Conservation (phyloP, 2,329 filamentous ascomycete genomes). For the Talaromyces sp. region DNA sequence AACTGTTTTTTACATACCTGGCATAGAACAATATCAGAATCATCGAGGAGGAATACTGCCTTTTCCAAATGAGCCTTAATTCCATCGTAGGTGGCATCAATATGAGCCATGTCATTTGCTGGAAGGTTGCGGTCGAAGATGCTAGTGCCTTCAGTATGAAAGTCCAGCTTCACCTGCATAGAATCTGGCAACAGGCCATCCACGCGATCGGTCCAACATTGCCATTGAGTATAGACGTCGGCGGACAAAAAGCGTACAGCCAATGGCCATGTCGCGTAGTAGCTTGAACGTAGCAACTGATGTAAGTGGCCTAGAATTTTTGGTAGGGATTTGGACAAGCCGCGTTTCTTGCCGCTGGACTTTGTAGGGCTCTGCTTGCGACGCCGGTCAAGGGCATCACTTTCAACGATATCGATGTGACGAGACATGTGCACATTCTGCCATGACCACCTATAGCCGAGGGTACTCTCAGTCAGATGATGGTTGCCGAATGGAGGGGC, state of each 20-base stretch:
- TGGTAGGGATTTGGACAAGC: slow-evolving; percentile 1
- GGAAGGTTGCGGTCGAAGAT: slow-evolving; percentile 1
- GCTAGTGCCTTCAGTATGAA: slow-evolving; percentile 16
- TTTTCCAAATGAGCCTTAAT: slow-evolving; percentile 49
- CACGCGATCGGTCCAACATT: slow-evolving; percentile 48
- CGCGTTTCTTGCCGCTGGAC: slow-evolving; percentile 1
- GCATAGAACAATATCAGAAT: slow-evolving; percentile 36
- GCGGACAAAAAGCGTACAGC: slow-evolving; percentile 69
- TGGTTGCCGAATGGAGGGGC: background rate
- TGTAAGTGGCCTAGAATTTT: slow-evolving; percentile 66
- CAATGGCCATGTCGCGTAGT: slow-evolving; percentile 79
- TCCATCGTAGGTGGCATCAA: slow-evolving; percentile 50
- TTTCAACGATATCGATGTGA: slow-evolving; percentile 55
- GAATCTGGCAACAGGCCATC: slow-evolving; percentile 43
- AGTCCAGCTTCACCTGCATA: slow-evolving; percentile 53
- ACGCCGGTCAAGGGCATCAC: background rate
- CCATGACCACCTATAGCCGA: slow-evolving; percentile 70
- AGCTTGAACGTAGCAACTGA: slow-evolving; percentile 68
- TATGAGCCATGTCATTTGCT: slow-evolving; percentile 22
- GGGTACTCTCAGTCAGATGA: background rate
- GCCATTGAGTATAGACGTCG: slow-evolving; percentile 67
- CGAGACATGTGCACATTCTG: slow-evolving; percentile 76
- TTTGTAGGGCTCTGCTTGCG: background rate
- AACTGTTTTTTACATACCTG: slow-evolving; percentile 43
- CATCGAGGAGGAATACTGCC: slow-evolving; percentile 37